Conservation (phyloP, 2,329 filamentous ascomycete genomes). For the Pseudogymnoascus sp. region DNA sequence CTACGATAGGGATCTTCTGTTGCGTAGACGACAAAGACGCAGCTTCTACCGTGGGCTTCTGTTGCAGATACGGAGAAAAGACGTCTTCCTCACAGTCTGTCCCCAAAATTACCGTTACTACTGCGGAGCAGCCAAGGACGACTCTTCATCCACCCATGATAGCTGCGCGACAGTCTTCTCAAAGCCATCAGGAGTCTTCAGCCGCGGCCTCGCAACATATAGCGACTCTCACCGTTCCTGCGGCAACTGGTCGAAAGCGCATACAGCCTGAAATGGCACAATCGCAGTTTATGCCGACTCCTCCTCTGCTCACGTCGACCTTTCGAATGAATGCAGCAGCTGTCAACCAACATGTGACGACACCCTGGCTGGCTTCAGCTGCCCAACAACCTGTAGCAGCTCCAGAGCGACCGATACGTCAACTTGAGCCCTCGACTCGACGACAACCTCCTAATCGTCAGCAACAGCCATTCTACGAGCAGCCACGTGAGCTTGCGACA, state of each 20-base stretch:
- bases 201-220: not conserved
- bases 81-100: not conserved
- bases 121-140: not conserved
- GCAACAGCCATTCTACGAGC: not conserved
- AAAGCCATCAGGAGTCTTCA: not conserved
- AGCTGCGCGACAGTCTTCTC: not conserved
- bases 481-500: not conserved
- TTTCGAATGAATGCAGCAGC: slow-evolving; percentile 5
- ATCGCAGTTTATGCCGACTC: not conserved
- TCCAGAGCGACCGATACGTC: not conserved
- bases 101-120: not conserved
- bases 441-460: not conserved
- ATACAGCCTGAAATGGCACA: not conserved
- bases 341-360: not conserved
- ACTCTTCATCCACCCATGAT: not conserved
- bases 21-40: slow-evolving; percentile 1
- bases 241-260: not conserved
- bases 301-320: not conserved
- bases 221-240: not conserved
- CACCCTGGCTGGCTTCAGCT: not conserved
- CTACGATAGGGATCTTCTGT: not conserved
- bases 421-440: not conserved
- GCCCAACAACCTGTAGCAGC: not conserved
- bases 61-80: not conserved
- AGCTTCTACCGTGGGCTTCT: not conserved